Evolutionary conservation across 192 early-diverging fungal species (phyloP).

Genomic region (Coemansia sp.): DNA sequence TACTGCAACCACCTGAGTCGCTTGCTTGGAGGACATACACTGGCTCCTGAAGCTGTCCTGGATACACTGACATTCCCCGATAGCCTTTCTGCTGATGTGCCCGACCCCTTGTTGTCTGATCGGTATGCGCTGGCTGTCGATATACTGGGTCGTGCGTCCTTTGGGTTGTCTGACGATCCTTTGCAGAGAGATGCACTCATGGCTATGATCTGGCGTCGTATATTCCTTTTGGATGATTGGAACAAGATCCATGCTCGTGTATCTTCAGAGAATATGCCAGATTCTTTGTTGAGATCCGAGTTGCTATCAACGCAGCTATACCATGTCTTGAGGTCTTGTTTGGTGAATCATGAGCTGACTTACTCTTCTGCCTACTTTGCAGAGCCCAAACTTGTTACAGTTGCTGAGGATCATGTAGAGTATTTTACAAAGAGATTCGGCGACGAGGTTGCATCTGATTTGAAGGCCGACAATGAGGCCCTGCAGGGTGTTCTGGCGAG

Average conservation of each 20-base stretch:
- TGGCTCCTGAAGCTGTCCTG: slow-evolving; percentile 24
- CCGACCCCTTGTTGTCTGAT: slow-evolving; percentile 12
- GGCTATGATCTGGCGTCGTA: slow-evolving; percentile 42
- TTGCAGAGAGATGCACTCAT: slow-evolving; percentile 20
- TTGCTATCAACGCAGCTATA: slow-evolving; percentile 25
- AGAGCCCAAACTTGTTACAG: slow-evolving; percentile 13
- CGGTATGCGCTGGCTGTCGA: slow-evolving; percentile 32
- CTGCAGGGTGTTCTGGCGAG: slow-evolving; percentile 20
- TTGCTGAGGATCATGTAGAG: slow-evolving; percentile 11
- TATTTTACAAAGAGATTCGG: no score
- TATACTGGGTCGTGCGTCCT: slow-evolving; percentile 34
- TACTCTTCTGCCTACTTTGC: slow-evolving; percentile 31
- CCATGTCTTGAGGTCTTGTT: slow-evolving; percentile 22
- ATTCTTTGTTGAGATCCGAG: slow-evolving; percentile 19
- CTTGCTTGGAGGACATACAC: slow-evolving; percentile 15
- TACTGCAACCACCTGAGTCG: slow-evolving; percentile 24
- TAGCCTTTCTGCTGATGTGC: neutral
- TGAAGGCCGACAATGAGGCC: slow-evolving; percentile 15
- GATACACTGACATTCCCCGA: slow-evolving; percentile 36
- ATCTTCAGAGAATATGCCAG: slow-evolving; percentile 12
- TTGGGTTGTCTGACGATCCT: slow-evolving; percentile 18
- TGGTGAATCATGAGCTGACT: slow-evolving; percentile 19
- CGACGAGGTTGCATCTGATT: slow-evolving; percentile 24
- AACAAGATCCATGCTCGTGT: slow-evolving; percentile 2
- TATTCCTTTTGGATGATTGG: slow-evolving; percentile 42